Conservation (phyloP, 2,329 filamentous ascomycete genomes). For the Trichoderma polysporum region DNA sequence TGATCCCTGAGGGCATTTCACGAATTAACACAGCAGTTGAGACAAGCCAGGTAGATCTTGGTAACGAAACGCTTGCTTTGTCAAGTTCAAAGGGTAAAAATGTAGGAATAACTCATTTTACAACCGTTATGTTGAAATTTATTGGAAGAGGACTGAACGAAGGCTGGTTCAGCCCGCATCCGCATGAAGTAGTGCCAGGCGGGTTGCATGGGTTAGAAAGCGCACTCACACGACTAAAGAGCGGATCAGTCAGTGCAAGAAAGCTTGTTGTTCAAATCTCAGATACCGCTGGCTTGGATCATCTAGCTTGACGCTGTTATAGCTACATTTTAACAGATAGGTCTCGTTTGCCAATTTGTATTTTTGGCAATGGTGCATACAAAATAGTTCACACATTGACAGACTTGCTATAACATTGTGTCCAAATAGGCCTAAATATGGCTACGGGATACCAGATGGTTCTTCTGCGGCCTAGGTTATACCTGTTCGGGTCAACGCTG, state of each 20-base stretch:
- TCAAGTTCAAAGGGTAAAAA: not conserved
- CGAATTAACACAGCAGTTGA: not conserved
- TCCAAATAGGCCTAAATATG: not conserved
- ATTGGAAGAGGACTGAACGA: slow-evolving; percentile 18
- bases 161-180: slow-evolving; percentile 23
- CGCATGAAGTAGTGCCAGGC: slow-evolving; percentile 22
- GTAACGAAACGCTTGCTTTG: not conserved
- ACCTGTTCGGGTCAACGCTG: not conserved
- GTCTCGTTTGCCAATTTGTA: not conserved
- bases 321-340: not conserved
- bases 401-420: not conserved
- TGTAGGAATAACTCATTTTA: not conserved
- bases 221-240: slow-evolving; percentile 19
- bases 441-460: not conserved
- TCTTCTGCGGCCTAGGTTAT: not conserved
- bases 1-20: not conserved
- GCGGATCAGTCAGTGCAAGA: slow-evolving; percentile 16
- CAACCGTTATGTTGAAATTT: not conserved
- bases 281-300: not conserved
- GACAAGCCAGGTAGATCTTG: not conserved
- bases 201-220: slow-evolving; percentile 20
- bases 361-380: not conserved
- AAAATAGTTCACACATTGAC: not conserved
- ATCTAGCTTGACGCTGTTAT: not conserved
- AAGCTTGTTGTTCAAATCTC: slow-evolving; percentile 7